These are phyloP conservation scores for Amborella trichopoda DNA, from an alignment of 164 flowering plant genomes.

Conservation along the genomic window DNA sequence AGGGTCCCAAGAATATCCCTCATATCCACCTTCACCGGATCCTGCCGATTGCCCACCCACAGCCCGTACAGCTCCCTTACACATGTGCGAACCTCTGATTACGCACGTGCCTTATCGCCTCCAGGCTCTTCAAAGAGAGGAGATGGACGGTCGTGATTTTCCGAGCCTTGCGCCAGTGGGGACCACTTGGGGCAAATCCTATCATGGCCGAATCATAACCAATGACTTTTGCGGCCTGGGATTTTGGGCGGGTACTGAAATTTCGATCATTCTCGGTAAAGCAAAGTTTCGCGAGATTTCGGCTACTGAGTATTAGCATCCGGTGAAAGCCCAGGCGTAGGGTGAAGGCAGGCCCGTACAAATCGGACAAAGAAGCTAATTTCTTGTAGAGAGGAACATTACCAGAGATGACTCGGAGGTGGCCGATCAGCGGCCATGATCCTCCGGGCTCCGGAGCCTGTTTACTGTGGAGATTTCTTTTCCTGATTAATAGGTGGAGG, in stretches of 20 bases:
- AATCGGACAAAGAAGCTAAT: conserved; percentile 11
- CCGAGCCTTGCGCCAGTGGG: not conserved
- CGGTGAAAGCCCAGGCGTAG: conserved; percentile 10
- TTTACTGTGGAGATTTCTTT: too few relatives aligned
- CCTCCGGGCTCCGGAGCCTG: conserved; percentile 9
- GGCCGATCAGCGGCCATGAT: conserved; percentile 14
- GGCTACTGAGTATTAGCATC: conserved; percentile 7
- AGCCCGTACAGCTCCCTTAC: not conserved
- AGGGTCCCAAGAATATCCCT: conserved; percentile 18
- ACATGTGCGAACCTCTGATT: not conserved
- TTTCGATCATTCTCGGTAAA: conserved; percentile 10
- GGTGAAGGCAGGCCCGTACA: conserved; percentile 11
- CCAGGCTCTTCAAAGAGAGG: not conserved
- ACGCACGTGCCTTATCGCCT: not conserved
- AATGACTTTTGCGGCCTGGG: conserved; percentile 2
- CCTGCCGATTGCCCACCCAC: too few relatives aligned
- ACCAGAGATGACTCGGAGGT: conserved; percentile 8
- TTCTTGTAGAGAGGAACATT: not conserved
- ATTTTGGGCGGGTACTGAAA: conserved; percentile 6
- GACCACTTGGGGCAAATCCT: conserved; percentile 6
- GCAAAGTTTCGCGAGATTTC: conserved; percentile 17
- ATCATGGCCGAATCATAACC: conserved; percentile 7
- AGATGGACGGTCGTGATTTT: not conserved
- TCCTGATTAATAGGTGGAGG: too few relatives aligned
- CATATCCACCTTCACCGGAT: conserved; percentile 8